phyloP scores from a whole-genome alignment of 371 early-diverging fungal genomes.

The Mortierella sp. region DNA sequence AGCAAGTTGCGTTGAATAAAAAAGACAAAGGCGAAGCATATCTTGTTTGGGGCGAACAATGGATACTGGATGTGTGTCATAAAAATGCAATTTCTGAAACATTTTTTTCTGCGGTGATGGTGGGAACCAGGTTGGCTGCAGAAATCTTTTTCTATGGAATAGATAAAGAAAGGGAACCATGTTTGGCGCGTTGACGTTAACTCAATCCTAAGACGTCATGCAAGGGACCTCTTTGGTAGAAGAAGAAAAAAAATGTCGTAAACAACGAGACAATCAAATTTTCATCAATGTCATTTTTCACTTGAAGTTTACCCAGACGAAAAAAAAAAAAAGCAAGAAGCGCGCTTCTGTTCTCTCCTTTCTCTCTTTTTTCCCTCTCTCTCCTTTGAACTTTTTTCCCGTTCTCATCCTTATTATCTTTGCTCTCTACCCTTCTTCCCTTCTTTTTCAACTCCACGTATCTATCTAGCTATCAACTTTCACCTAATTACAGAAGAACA shows the following conservation, averaged over 20 bases:
- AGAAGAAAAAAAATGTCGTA: background rate
- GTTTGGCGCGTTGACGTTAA: background rate
- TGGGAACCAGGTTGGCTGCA: background rate
- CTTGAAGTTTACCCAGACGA: too few relatives aligned
- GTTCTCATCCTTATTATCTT: background rate
- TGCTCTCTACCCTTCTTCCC: background rate
- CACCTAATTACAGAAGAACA: background rate
- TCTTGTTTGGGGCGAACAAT: background rate
- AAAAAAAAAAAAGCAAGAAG: too few relatives aligned
- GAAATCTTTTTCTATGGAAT: background rate
- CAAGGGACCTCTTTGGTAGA: conserved; percentile 1
- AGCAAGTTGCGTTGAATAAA: background rate
- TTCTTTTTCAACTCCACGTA: too few relatives aligned
- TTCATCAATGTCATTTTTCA: too few relatives aligned
- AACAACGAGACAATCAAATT: background rate
- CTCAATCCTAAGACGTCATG: background rate
- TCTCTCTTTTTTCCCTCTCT: background rate
- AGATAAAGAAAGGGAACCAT: background rate
- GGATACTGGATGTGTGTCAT: background rate
- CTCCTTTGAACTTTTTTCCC: background rate
- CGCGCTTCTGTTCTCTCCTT: background rate
- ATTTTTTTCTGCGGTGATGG: background rate
- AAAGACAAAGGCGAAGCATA: background rate
- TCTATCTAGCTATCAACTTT: background rate
- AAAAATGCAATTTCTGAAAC: background rate